Percentiles rank a stretch among this genome's conserved stretches.
These are phyloP conservation scores for Tylopilus intermedius DNA, from an alignment of 768 basidiomycete species.

Conservation along the genomic window DNA sequence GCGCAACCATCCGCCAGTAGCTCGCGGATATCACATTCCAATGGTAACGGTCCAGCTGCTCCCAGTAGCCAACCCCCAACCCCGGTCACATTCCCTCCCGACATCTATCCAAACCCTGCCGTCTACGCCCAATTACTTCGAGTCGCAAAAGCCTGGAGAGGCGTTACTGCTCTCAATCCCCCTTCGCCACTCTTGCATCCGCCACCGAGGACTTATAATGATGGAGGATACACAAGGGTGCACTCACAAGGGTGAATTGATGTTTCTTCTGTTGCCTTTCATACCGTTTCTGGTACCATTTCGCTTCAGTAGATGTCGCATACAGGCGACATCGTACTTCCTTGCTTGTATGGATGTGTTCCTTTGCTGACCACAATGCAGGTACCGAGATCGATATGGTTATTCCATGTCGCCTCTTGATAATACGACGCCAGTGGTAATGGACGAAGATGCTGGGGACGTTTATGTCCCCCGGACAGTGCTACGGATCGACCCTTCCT, in stretches of 20 bases:
- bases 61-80: slow-evolving; percentile 15
- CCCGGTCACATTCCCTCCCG: slow-evolving; percentile 36
- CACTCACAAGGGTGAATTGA: slow-evolving; percentile 27
- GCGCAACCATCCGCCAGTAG: slow-evolving; percentile 14
- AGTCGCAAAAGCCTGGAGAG: slow-evolving; percentile 64
- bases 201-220: slow-evolving; percentile 23
- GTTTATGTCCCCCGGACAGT: slow-evolving; percentile 21
- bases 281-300: neutral
- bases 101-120: slow-evolving; percentile 28
- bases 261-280: neutral
- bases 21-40: slow-evolving; percentile 16
- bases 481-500: slow-evolving; percentile 14
- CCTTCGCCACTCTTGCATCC: slow-evolving; percentile 15
- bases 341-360: slow-evolving; percentile 9
- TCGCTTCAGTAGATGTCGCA: slow-evolving; percentile 7
- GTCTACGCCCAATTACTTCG: slow-evolving; percentile 48
- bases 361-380: slow-evolving; percentile 18
- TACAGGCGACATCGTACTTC: slow-evolving; percentile 11
- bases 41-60: slow-evolving; percentile 3
- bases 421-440: slow-evolving; percentile 32
- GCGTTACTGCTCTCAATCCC: slow-evolving; percentile 52
- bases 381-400: slow-evolving; percentile 26
- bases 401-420: slow-evolving; percentile 27
- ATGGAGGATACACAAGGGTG: slow-evolving; percentile 20
- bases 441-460: slow-evolving; percentile 27